A percentile compares a stretch with the other conserved stretches of the same genome.
Conservation (phyloP, 73 alveolate genomes). For the Loxodes magnus region DNA sequence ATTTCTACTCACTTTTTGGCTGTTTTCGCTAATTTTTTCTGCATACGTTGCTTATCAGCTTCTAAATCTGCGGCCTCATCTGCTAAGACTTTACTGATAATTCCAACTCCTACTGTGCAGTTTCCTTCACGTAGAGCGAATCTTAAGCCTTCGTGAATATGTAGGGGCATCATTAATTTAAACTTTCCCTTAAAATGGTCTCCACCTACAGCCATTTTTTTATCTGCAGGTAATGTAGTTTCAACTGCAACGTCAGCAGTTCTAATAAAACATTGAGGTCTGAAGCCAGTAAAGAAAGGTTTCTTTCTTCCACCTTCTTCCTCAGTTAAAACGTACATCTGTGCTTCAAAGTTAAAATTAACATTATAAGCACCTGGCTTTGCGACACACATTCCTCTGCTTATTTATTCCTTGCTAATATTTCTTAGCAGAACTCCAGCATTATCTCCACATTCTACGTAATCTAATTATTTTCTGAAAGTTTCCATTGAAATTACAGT, state of each 20-base stretch:
- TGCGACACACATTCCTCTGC: constrained; percentile 43
- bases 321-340: constrained; percentile 72
- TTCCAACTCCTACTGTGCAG: constrained; percentile 76
- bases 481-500: constrained; percentile 57
- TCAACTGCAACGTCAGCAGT: constrained; percentile 78
- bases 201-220: constrained; percentile 89
- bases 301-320: constrained; percentile 94
- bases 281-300: constrained; percentile 84
- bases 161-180: constrained; percentile 55
- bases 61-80: constrained; percentile 25
- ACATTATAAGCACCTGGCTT: constrained; percentile 54
- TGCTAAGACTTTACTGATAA: constrained; percentile 44
- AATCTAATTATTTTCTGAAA: constrained; percentile 74
- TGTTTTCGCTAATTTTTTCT: too few relatives aligned
- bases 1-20: too few relatives aligned
- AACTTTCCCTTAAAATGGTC: constrained; percentile 57
- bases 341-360: constrained; percentile 52
- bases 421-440: constrained; percentile 74
- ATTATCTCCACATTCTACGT: constrained; percentile 90
- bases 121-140: constrained; percentile 94
- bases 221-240: constrained; percentile 39
- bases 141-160: constrained; percentile 56
- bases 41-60: too few relatives aligned
- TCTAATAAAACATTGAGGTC: constrained; percentile 74
- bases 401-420: constrained; percentile 30